phyloP scores from a whole-genome alignment of 176 grass and related monocot species.

The Oryza punctata region DNA sequence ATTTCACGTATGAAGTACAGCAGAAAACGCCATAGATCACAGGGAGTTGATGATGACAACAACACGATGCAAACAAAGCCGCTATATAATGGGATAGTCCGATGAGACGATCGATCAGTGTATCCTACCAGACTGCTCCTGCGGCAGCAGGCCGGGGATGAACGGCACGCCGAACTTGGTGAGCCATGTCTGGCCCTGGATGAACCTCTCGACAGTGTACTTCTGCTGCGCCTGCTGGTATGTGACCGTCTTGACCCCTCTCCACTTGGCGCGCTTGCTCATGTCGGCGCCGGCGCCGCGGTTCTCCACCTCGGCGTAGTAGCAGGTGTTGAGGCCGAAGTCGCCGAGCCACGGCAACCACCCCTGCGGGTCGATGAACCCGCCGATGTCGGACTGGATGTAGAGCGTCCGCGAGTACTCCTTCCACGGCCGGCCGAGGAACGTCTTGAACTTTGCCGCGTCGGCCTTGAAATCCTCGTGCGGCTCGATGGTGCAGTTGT shows the following conservation, averaged over 20 bases:
- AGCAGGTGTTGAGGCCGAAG: constrained; percentile 68
- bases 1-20: neutral
- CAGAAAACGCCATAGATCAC: neutral
- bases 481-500: constrained; percentile 72
- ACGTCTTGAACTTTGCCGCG: constrained; percentile 25
- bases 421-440: constrained; percentile 81
- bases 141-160: constrained; percentile 55
- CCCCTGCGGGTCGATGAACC: constrained; percentile 57
- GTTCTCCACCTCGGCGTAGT: constrained; percentile 83
- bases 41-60: neutral
- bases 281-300: constrained; percentile 46
- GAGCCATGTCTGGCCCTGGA: constrained; percentile 70
- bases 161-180: constrained; percentile 56
- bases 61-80: neutral
- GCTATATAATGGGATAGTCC: neutral
- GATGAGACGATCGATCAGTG: neutral
- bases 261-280: constrained; percentile 60
- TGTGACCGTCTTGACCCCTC: constrained; percentile 48
- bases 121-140: constrained; percentile 33
- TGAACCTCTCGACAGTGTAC: constrained; percentile 70
- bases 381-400: constrained; percentile 69
- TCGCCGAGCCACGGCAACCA: constrained; percentile 74
- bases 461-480: constrained; percentile 41
- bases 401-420: constrained; percentile 71
- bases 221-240: constrained; percentile 42